These are phyloP conservation scores for Curvularia sp. DNA, from an alignment of 2,329 filamentous ascomycete species.

Conservation along the genomic window DNA sequence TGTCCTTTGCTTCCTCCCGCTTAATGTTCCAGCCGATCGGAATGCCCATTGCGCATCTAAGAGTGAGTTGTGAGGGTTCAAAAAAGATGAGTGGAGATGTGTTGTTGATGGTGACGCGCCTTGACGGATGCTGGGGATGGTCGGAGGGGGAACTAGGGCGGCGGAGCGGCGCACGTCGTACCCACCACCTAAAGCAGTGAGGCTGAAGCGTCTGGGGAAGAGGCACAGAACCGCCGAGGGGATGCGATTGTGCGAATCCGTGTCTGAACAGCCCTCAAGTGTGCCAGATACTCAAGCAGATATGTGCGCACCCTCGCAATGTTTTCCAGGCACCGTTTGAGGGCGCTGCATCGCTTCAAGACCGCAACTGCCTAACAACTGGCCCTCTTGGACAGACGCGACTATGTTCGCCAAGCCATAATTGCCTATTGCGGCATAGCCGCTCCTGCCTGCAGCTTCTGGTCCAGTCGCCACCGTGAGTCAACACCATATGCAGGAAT, in stretches of 20 bases:
- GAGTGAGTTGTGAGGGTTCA: conserved; percentile 24
- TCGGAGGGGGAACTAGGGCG: conserved; percentile 26
- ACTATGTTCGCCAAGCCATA: conserved; percentile 32
- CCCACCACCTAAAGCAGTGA: conserved; percentile 20
- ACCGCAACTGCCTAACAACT: neutral
- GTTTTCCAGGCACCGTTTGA: neutral
- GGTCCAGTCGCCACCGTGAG: conserved; percentile 36
- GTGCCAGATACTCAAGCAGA: neutral
- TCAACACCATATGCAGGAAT: conserved; percentile 38
- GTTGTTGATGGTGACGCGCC: conserved; percentile 36
- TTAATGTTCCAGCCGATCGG: conserved; percentile 58
- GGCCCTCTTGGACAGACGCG: conserved; percentile 19
- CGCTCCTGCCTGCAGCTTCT: conserved; percentile 26
- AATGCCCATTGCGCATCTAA: conserved; percentile 54
- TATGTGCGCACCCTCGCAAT: neutral
- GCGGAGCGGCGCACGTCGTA: conserved; percentile 17
- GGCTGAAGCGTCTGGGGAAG: conserved; percentile 28
- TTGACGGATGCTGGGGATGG: conserved; percentile 25
- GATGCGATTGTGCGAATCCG: neutral
- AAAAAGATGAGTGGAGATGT: conserved; percentile 14
- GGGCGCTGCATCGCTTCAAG: neutral
- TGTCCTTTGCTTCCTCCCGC: conserved; percentile 56
- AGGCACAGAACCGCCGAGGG: conserved; percentile 18
- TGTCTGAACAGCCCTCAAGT: conserved; percentile 1
- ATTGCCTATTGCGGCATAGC: conserved; percentile 29